Base-by-base conservation (phyloP, 2,329 filamentous ascomycete species). In the Sporothrix humicola region DNA sequence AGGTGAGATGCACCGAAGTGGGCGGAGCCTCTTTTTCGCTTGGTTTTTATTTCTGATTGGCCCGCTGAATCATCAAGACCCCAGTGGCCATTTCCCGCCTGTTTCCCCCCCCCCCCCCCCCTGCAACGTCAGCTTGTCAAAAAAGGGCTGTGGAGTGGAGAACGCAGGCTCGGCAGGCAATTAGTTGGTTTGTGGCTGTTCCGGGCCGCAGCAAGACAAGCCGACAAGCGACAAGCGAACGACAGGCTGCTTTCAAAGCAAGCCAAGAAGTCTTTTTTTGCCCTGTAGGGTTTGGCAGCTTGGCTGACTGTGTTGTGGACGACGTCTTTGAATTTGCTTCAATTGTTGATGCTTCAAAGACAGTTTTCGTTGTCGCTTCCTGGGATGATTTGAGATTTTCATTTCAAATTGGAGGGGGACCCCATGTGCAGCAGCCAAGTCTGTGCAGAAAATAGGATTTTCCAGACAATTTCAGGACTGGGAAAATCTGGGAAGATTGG, bases 121-220 rank as follows among this genome's bases (percentile, higher is more conserved):
- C 31, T 37, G 31, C 31, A 37, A 37, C 3, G 31, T 2, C 31
- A 37, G 7, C 31, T 37, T 37, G 52, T 56, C 31, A 63, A 20
- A 44, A 63, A 63, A 63, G 37, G 58, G 42, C 61, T 48, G 61
- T 48, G 20, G n/a, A 48, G 61, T 48, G 37, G n/a, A 20, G 52
- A 54, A 20, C 2, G n/a, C n/a, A 37, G 4, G 31, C 31, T 37
- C 31, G 52, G 17, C 7, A 23, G n/a, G 20, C n/a, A n/a, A n/a
- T 7, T 17, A 15, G 26, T 7, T 17, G 26, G 26, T n/a, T 61
- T 37, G 15, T n/a, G 58, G 58, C 31, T 42, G n/a, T 56, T 26
- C 20, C 20, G 23, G 54, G 23, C 54, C 9, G 54, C 54, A 58
- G 56, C 23, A 58, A 58, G 48, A 37, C 48, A 50, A 58, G 56